Evolutionary conservation across 192 early-diverging fungal species (phyloP).

Genomic region (Podila epigama): DNA sequence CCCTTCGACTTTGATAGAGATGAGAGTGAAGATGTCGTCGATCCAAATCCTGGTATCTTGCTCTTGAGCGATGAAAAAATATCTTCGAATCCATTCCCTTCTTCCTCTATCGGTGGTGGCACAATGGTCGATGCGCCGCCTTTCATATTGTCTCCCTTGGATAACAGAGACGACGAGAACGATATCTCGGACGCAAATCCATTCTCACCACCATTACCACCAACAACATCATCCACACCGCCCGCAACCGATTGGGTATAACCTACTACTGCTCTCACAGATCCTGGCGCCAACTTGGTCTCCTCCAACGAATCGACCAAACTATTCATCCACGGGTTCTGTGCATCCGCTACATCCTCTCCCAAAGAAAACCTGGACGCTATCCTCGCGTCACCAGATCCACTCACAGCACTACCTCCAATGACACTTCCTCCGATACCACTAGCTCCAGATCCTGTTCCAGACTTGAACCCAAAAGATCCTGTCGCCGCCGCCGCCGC

Average conservation of each 20-base stretch:
- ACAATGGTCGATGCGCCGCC: neutral
- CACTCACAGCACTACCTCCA: constrained; percentile 7
- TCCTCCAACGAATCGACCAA: constrained; percentile 23
- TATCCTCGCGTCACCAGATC: constrained; percentile 3
- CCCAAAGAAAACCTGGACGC: constrained; percentile 35
- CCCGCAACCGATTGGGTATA: constrained; percentile 28
- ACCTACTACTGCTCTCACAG: neutral
- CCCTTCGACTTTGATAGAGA: neutral
- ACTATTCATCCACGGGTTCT: constrained; percentile 42
- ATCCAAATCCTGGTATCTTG: neutral
- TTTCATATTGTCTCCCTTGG: neutral
- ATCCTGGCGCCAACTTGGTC: neutral
- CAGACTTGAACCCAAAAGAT: neutral
- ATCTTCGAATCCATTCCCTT: constrained; percentile 32
- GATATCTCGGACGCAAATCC: constrained; percentile 6
- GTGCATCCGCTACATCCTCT: constrained; percentile 36
- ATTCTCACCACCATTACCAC: neutral
- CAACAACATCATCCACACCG: too few species aligned
- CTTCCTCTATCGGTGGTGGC: constrained; percentile 15
- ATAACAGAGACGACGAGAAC: constrained; percentile 3
- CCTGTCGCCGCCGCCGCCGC: neutral
- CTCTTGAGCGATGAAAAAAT: constrained; percentile 15
- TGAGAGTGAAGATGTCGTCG: neutral
- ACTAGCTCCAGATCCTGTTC: neutral
- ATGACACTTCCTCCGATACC: neutral